Base-by-base conservation (phyloP, 169 alveolate species). In the Eimeria praecox region DNA sequence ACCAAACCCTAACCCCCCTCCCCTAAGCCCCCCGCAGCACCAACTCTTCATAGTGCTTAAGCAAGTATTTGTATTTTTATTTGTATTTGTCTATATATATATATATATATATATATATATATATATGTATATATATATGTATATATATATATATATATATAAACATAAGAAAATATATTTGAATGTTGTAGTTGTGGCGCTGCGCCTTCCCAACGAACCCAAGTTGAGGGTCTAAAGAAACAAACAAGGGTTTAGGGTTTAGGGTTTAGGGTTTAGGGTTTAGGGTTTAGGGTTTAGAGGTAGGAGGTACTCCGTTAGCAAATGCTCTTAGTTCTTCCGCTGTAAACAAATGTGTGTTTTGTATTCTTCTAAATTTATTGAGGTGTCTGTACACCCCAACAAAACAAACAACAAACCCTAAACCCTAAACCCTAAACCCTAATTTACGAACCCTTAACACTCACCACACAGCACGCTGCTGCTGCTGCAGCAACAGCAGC, bases 291-390 rank as follows among this genome's bases (percentile, higher is more conserved):
- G 75, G 75, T 64, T 64, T 64, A 9, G 75, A n/a, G 6, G 75
- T 9, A n/a, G 75, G 75, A n/a, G 27, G 30, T n/a, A 42, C 69
- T 6, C n/a, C 88, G 52, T 89, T 71, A 27, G 95, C 52, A 30
- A 89, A 69, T 1, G 95, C 96, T 73, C 97, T 89, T n/a, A 97
- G 95, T 59, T 97, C 98, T 82, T 97, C 98, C 27, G 98, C 98
- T 16, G 98, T 97, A 94, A 97, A 97, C 94, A 97, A 95, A 94
- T 97, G 98, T 12, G 98, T 97, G 93, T 97, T 97, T 92, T 97
- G 96, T 52, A 97, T 97, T 44, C 97, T 91, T 5, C 98, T 96
- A 96, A 97, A 96, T 86, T 97, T 97, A 82, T 94, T 95, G 77
- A 96, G 95, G 92, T 73, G 62, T 90, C 95, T 97, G 95, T 33